Percentiles rank a stretch among this genome's conserved stretches.
phyloP scores from a whole-genome alignment of 495 filamentous ascomycete species.

The Aspergillus haitiensis region DNA sequence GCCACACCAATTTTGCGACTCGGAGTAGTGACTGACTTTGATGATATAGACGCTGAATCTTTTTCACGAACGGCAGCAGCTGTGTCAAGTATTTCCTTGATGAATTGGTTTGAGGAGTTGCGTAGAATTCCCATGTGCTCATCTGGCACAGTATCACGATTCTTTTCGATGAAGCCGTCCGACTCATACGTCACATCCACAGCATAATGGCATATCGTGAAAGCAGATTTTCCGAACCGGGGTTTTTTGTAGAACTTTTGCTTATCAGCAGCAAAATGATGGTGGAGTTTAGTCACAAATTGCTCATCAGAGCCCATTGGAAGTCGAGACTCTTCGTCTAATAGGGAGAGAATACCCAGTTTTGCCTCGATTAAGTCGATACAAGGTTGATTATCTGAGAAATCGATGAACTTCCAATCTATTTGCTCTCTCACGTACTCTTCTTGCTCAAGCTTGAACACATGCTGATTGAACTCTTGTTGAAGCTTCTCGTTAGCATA shows the following conservation, averaged over 20 bases:
- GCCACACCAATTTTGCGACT: constrained; percentile 86
- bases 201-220: constrained; percentile 98
- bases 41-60: constrained; percentile 71
- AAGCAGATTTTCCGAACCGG: constrained; percentile 93
- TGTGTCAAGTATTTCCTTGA: constrained; percentile 79
- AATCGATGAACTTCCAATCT: constrained; percentile 99
- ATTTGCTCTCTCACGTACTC: constrained; percentile 97
- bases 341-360: constrained; percentile 83
- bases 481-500: constrained; percentile 99
- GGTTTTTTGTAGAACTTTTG: constrained; percentile 99
- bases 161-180: constrained; percentile 99
- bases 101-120: constrained; percentile 80
- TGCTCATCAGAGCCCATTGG: constrained; percentile 98
- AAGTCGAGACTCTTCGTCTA: constrained; percentile 94
- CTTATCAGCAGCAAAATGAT: constrained; percentile 88
- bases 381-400: constrained; percentile 99
- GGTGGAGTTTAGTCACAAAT: constrained; percentile 96
- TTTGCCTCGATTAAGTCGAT: constrained; percentile 98
- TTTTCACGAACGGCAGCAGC: constrained; percentile 87
- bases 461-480: constrained; percentile 99
- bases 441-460: constrained; percentile 99
- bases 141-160: constrained; percentile 96
- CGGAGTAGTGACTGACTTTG: constrained; percentile 63
- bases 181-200: constrained; percentile 99
- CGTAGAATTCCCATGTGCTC: constrained; percentile 93